A percentile compares a stretch with the other conserved stretches of the same genome.
These are phyloP conservation scores for Phoenix roebelenii DNA, from an alignment of 176 grass and related monocot genomes.

Conservation along the genomic window DNA sequence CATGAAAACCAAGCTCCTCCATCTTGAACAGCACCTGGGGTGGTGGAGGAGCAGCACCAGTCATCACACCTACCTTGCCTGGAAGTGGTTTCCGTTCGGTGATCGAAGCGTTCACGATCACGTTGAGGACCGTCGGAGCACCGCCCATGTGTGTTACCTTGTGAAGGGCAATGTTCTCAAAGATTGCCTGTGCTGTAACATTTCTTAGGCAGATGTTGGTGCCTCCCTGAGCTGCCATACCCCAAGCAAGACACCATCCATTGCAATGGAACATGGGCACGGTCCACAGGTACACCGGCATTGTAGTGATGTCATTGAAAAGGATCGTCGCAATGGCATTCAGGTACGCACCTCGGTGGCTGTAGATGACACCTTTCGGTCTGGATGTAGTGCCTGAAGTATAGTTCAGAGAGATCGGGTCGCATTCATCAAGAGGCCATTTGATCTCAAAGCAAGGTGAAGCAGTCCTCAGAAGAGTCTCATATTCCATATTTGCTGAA, in stretches of 20 bases:
- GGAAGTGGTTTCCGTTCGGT: conserved; percentile 12
- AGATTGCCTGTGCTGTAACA: conserved; percentile 27
- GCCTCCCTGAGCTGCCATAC: conserved; percentile 44
- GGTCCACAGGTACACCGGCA: conserved; percentile 40
- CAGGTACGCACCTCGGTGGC: conserved; percentile 49
- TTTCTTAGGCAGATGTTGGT: conserved; percentile 40
- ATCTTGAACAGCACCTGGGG: conserved; percentile 20
- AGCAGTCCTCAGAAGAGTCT: conserved; percentile 19
- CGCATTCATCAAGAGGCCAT: conserved; percentile 28
- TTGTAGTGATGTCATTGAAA: conserved; percentile 31
- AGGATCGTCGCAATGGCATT: conserved; percentile 41
- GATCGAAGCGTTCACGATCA: conserved; percentile 22
- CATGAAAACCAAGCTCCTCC: conserved; percentile 39
- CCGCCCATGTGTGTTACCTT: conserved; percentile 43
- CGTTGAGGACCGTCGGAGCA: conserved; percentile 37
- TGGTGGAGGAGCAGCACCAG: conserved; percentile 30
- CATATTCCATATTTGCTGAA: conserved; percentile 1
- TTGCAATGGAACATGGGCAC: conserved; percentile 66
- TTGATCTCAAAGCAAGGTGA: conserved; percentile 23
- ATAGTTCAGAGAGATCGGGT: conserved; percentile 42
- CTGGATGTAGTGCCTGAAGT: conserved; percentile 47
- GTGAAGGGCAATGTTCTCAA: conserved; percentile 31
- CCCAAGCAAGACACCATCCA: conserved; percentile 47
- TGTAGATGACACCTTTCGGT: conserved; percentile 49
- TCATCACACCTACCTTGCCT: conserved; percentile 28